A percentile compares a stretch with the other conserved stretches of the same genome.
phyloP scores from a whole-genome alignment of 1,139 yeast species.

The Hanseniaspora gamundiae region DNA sequence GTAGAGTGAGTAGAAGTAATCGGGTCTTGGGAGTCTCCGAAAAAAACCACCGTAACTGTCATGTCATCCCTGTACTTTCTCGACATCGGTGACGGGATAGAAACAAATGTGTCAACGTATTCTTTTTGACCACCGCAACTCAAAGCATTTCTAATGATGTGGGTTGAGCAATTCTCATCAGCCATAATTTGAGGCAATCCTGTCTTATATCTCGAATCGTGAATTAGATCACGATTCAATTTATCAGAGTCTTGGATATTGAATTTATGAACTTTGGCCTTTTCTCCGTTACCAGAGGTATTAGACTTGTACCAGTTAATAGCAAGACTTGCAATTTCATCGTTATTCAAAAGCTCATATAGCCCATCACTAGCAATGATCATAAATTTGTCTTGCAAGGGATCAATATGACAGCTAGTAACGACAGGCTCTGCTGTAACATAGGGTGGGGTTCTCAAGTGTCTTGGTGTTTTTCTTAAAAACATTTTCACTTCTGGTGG shows the following conservation, averaged over 20 bases:
- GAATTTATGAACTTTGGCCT: constrained; percentile 41
- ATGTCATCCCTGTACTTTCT: constrained; percentile 90
- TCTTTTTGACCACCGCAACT: constrained; percentile 82
- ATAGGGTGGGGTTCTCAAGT: constrained; percentile 83
- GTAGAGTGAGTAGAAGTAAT: constrained; percentile 6
- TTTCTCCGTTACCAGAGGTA: constrained; percentile 10
- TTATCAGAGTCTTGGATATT: constrained; percentile 47
- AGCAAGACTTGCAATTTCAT: constrained; percentile 84
- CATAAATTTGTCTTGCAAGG: constrained; percentile 67
- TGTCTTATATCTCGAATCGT: constrained; percentile 22
- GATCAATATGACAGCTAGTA: constrained; percentile 66
- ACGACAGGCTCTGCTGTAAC: constrained; percentile 95
- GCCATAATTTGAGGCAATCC: constrained; percentile 33
- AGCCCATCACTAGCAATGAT: constrained; percentile 93
- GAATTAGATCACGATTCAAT: constrained; percentile 47
- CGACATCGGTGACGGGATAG: constrained; percentile 89
- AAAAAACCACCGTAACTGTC: constrained; percentile 91
- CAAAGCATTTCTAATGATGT: constrained; percentile 82
- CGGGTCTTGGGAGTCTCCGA: constrained; percentile 39
- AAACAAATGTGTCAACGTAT: constrained; percentile 74
- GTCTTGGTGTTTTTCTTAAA: constrained; percentile 71
- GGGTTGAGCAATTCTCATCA: constrained; percentile 86
- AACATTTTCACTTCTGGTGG: constrained; percentile 76
- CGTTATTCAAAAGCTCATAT: constrained; percentile 83
- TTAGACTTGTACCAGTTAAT: constrained; percentile 80